Evolutionary conservation across 805 yeast genomes (phyloP).

Genomic region (Cyberlindnera mississippiensis): DNA sequence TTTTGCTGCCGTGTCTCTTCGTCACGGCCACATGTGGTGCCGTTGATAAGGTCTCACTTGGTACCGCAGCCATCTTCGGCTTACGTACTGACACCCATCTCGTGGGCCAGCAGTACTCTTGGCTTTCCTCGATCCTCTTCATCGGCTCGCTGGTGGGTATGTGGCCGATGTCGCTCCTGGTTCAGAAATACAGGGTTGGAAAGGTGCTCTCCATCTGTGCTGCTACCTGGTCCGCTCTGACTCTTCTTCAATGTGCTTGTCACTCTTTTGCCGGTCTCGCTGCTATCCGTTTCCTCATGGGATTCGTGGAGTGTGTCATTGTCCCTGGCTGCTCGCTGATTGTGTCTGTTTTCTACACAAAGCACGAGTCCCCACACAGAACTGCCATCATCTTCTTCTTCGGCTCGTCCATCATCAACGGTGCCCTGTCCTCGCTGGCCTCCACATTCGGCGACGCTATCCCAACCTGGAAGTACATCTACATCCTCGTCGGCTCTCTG

Average conservation of each 20-base stretch:
- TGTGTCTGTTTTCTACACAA: constrained; percentile 38
- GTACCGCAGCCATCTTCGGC: constrained; percentile 46
- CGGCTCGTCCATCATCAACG: constrained; percentile 27
- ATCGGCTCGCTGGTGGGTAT: constrained; percentile 39
- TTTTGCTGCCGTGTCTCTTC: constrained; percentile 35
- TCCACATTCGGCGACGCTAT: constrained; percentile 32
- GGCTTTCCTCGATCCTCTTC: constrained; percentile 40
- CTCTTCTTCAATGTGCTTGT: constrained; percentile 31
- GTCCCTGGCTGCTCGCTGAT: constrained; percentile 38
- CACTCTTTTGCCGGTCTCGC: constrained; percentile 37
- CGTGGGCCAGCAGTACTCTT: constrained; percentile 37
- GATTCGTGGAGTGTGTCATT: constrained; percentile 38
- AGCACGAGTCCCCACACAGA: constrained; percentile 39
- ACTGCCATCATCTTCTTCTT: constrained; percentile 42
- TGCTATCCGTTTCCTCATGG: constrained; percentile 42
- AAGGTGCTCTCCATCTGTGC: constrained; percentile 25
- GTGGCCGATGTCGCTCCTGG: constrained; percentile 34
- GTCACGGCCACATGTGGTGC: constrained; percentile 34
- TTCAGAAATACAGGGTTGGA: constrained; percentile 25
- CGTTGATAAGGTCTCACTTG: constrained; percentile 41
- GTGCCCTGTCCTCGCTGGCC: constrained; percentile 42
- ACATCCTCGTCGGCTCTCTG: constrained; percentile 46
- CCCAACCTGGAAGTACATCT: constrained; percentile 47
- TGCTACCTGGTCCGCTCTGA: constrained; percentile 20
- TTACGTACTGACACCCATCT: constrained; percentile 36